Percentiles rank a stretch among this genome's conserved stretches.
phyloP scores from a whole-genome alignment of 2,329 filamentous ascomycete genomes.

The Pseudogymnoascus pannorum region DNA sequence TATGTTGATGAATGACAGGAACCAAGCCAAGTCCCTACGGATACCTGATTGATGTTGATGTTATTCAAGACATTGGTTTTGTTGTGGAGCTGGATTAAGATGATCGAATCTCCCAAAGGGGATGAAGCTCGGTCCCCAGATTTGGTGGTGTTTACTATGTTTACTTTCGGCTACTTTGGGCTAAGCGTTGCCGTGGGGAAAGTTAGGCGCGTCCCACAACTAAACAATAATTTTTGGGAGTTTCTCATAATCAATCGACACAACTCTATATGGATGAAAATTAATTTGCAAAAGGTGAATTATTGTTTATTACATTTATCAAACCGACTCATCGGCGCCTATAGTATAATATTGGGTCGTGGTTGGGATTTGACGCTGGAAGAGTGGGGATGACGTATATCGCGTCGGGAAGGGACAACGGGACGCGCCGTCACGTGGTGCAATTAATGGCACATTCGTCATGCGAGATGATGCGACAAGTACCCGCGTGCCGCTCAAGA shows the following conservation, averaged over 20 bases:
- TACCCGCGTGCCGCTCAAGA: neutral
- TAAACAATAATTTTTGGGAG: neutral
- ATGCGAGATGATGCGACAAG: neutral
- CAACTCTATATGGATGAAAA: neutral
- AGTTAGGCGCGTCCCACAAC: constrained; percentile 7
- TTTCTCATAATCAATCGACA: neutral
- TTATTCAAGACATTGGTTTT: constrained; percentile 8
- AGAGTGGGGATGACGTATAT: constrained; percentile 3
- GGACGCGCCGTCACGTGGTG: neutral
- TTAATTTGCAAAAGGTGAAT: neutral
- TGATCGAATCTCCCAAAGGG: constrained; percentile 7
- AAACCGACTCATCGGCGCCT: neutral
- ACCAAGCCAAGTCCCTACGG: constrained; percentile 6
- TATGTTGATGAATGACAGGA: neutral
- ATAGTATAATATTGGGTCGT: neutral
- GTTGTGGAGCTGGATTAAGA: constrained; percentile 5
- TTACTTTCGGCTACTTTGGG: constrained; percentile 3
- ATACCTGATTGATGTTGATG: constrained; percentile 7
- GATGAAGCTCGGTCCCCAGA: constrained; percentile 6
- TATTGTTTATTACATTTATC: neutral
- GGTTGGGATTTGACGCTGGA: neutral
- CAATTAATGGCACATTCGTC: constrained; percentile 2
- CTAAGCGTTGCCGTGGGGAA: constrained; percentile 5
- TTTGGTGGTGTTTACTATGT: neutral
- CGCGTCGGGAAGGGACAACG: neutral